These are phyloP conservation scores for Lasiosphaeris hirsuta DNA, from an alignment of 495 filamentous ascomycete species.

Conservation along the genomic window DNA sequence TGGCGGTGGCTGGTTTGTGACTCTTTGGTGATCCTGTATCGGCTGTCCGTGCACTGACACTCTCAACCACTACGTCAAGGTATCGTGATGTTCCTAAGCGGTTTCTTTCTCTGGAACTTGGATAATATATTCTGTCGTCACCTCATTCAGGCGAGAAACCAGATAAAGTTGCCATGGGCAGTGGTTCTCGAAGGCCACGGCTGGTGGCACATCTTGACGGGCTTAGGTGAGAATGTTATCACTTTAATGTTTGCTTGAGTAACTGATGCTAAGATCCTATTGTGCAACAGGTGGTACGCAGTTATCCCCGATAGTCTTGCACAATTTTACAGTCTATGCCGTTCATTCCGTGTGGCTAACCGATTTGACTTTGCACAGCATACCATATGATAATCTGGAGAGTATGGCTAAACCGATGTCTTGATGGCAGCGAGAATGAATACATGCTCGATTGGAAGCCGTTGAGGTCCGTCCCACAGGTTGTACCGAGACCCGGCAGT, in stretches of 20 bases:
- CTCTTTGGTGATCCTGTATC: background rate
- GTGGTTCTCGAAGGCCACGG: constrained; percentile 89
- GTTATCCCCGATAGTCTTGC: background rate
- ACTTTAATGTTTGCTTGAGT: background rate
- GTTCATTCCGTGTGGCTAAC: background rate
- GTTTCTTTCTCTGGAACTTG: constrained; percentile 83
- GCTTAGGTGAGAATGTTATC: constrained; percentile 24
- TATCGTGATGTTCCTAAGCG: constrained; percentile 72
- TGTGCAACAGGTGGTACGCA: constrained; percentile 38
- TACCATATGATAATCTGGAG: constrained; percentile 86
- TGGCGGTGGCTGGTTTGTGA: constrained; percentile 40
- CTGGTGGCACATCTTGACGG: constrained; percentile 78
- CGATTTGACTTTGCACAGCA: constrained; percentile 44
- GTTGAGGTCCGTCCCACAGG: constrained; percentile 59
- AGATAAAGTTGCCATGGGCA: constrained; percentile 84
- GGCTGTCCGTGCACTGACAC: background rate
- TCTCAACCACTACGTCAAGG: constrained; percentile 33
- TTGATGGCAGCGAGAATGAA: constrained; percentile 73
- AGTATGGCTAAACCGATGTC: constrained; percentile 77
- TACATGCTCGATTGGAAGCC: constrained; percentile 72
- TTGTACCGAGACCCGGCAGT: constrained; percentile 36
- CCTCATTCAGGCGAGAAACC: constrained; percentile 66
- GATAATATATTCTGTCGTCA: constrained; percentile 77
- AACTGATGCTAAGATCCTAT: constrained; percentile 10
- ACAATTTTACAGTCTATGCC: too few species aligned